Base-by-base conservation (phyloP, 2,329 filamentous ascomycete species). In the Talaromyces marneffei region DNA sequence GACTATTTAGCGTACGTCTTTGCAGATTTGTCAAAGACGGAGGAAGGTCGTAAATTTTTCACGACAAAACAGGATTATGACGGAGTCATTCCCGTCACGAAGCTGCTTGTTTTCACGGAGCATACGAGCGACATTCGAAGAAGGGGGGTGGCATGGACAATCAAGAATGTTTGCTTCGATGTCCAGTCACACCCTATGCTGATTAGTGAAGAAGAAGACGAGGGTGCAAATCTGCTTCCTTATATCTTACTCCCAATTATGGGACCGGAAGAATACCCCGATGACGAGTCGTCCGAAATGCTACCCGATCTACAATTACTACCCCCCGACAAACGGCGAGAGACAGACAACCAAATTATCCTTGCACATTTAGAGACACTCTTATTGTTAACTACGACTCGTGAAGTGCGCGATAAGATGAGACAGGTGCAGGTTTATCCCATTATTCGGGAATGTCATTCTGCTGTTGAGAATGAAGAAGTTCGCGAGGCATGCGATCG, bases 1-100 rank as follows among this genome's bases (percentile, higher is more conserved):
- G 92, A 99, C 78, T 97, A 97, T 75, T 84, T 99, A 25, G 87
- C 92, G 44, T 99, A 97, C 72, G 82, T 97, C 60, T 95, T 99
- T 72, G 93, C 94, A 42, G 93, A 99, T 74, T 82, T 99, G 9
- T 88, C 92, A 55, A 96, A 92, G 75, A 87, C 92, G 69, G 80
- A 85, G 37, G 84, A 90, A 66, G 85, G 92, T 20, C 84, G 91
- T 31, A 81, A 84, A 56, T 91, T 94, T 77, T 90, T 96, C 66
- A 82, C 91, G 4, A 83, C 81, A 14, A 80, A 84, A 59, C 89
- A 95, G 72, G 77, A 84, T 1, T 93, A 95, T 74, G 92, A 96
- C 72, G 81, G 79, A 1, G 85, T 96, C 14, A 86, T 97, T n/a
- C 94, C 94, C 2, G 81, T 97, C 53, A 91, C 89, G 54, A 97